phyloP scores from a whole-genome alignment of 306 rosid species.

The Vigna radiata region DNA sequence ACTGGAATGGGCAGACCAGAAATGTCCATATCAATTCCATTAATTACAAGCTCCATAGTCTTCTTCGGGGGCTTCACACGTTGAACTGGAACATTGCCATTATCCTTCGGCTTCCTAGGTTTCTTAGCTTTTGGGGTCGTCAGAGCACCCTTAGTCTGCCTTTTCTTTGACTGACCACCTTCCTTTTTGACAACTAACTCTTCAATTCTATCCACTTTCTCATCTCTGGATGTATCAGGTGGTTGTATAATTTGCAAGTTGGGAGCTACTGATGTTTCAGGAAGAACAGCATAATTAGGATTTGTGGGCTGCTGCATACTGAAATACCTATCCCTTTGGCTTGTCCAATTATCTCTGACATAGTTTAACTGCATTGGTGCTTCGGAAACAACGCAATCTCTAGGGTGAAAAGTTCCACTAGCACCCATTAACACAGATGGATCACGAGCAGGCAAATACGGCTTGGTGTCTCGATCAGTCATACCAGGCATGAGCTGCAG shows the following conservation, averaged over 20 bases:
- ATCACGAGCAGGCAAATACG: constrained; percentile 78
- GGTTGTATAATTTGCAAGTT: constrained; percentile 68
- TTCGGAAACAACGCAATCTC: constrained; percentile 73
- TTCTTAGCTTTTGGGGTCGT: constrained; percentile 75
- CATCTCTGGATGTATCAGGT: constrained; percentile 64
- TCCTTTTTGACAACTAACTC: constrained; percentile 69
- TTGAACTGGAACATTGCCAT: constrained; percentile 56
- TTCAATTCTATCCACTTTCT: constrained; percentile 62
- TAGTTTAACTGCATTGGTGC: constrained; percentile 63
- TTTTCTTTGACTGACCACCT: constrained; percentile 66
- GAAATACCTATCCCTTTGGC: constrained; percentile 71
- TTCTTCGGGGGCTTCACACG: constrained; percentile 73
- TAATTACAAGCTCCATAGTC: constrained; percentile 80
- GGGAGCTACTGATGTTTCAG: constrained; percentile 74
- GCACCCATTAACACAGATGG: constrained; percentile 59
- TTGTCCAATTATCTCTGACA: constrained; percentile 79
- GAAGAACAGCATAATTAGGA: constrained; percentile 67
- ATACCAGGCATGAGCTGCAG: constrained; percentile 93
- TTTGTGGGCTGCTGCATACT: constrained; percentile 73
- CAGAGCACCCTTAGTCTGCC: constrained; percentile 59
- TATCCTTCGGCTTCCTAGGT: constrained; percentile 77
- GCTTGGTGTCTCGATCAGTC: constrained; percentile 75
- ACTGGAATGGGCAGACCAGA: constrained; percentile 91
- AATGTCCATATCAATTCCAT: constrained; percentile 89
- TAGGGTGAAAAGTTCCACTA: constrained; percentile 68